These are phyloP conservation scores for Colletotrichum tanaceti DNA, from an alignment of 2,329 filamentous ascomycete species.

Conservation along the genomic window DNA sequence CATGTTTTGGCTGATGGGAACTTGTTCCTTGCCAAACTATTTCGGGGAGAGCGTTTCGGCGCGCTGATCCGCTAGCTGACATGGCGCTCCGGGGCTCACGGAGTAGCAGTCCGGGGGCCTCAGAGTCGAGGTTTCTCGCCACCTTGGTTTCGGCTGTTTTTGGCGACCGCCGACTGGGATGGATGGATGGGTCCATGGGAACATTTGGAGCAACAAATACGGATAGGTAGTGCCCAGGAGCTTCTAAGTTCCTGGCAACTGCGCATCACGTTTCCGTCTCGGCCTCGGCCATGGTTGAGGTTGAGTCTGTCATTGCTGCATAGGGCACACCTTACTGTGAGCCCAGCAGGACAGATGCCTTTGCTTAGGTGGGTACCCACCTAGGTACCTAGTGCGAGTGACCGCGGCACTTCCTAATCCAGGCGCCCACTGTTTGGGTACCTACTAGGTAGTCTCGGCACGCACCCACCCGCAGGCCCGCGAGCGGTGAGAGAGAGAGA, in stretches of 20 bases:
- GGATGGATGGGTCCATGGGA: no score
- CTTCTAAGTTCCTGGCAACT: conserved; percentile 30
- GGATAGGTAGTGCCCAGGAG: neutral
- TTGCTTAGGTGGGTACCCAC: no score
- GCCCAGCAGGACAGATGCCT: no score
- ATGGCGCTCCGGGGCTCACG: conserved; percentile 29
- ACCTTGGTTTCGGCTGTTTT: conserved; percentile 24
- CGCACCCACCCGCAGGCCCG: conserved; percentile 17
- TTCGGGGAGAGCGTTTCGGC: conserved; percentile 30
- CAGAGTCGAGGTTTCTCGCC: conserved; percentile 26
- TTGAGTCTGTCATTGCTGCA: neutral
- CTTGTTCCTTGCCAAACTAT: conserved; percentile 20
- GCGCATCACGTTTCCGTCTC: conserved; percentile 29
- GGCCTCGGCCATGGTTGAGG: neutral
- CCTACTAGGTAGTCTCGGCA: neutral
- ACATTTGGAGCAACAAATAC: neutral
- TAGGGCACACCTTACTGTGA: no score
- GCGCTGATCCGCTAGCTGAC: conserved; percentile 35
- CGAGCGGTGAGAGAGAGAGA: conserved; percentile 11
- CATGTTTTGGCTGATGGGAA: neutral
- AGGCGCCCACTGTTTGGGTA: neutral
- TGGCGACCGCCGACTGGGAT: neutral
- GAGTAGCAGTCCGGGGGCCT: conserved; percentile 32
- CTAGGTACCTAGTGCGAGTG: neutral
- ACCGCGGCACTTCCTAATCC: neutral